Conservation (phyloP, 495 filamentous ascomycete genomes). For the Xylaria grammica region DNA sequence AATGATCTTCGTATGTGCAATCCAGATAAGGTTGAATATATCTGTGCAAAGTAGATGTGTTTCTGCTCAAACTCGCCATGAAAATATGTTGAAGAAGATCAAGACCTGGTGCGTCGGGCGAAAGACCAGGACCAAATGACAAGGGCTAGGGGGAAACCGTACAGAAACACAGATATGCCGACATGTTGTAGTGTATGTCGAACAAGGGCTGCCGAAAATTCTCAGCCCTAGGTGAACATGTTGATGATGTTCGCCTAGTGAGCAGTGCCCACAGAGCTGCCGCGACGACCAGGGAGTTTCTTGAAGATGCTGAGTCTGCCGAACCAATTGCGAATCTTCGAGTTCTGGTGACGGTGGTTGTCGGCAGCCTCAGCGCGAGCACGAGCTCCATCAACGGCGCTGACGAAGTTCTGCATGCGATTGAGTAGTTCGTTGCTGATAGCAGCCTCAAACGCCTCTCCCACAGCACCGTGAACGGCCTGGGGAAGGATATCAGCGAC, state of each 20-base stretch:
- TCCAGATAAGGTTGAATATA: not conserved
- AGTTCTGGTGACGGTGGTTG: not conserved
- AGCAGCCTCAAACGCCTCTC: conserved; percentile 1
- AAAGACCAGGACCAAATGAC: not conserved
- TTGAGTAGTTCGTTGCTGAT: conserved; percentile 20
- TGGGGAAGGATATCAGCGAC: conserved; percentile 22
- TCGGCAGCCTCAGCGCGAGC: not conserved
- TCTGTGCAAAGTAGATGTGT: not conserved
- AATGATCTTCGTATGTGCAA: not conserved
- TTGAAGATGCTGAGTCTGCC: conserved; percentile 9
- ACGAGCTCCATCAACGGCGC: conserved; percentile 1
- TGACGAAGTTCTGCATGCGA: conserved; percentile 9
- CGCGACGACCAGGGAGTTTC: not conserved
- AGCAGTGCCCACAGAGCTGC: not conserved
- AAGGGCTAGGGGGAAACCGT: not conserved
- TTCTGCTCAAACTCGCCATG: not conserved
- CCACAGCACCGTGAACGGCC: not conserved
- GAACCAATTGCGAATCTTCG: not conserved
- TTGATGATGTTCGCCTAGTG: not conserved
- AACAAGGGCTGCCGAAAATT: too few species aligned
- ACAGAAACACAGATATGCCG: not conserved
- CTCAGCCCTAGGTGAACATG: not conserved
- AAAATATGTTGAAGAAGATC: not conserved
- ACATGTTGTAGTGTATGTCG: not conserved
- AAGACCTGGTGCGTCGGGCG: not conserved